These are phyloP conservation scores for Krasilnikovozyma curviuscula DNA, from an alignment of 768 basidiomycete species.

Conservation along the genomic window DNA sequence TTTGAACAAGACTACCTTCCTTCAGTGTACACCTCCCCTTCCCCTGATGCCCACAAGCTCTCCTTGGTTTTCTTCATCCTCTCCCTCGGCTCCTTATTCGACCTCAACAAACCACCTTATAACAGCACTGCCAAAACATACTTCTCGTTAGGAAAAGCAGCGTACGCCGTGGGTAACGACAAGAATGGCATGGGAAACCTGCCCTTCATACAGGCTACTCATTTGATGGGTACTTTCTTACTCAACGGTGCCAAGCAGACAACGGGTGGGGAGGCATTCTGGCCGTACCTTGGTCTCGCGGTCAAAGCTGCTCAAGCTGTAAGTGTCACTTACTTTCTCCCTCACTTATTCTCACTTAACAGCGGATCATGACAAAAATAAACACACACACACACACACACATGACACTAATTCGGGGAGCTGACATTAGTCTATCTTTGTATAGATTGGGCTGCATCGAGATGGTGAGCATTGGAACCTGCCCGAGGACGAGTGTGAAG, in stretches of 20 bases:
- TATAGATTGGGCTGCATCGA: slow-evolving; percentile 4
- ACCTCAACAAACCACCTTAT: slow-evolving; percentile 29
- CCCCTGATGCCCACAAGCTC: slow-evolving; percentile 40
- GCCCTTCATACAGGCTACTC: too few relatives aligned
- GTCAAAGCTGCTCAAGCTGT: background rate
- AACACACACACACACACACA: too few relatives aligned
- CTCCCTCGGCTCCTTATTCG: slow-evolving; percentile 46
- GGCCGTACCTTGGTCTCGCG: slow-evolving; percentile 1
- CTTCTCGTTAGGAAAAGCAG: too few relatives aligned
- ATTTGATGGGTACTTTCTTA: background rate
- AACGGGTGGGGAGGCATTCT: background rate
- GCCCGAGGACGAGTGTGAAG: slow-evolving; percentile 5
- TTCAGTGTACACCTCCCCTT: too few relatives aligned
- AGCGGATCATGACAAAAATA: too few relatives aligned
- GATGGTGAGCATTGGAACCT: slow-evolving; percentile 8
- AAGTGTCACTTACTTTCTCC: background rate
- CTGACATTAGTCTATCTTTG: too few relatives aligned
- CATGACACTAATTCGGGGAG: too few relatives aligned
- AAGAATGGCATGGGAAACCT: too few relatives aligned
- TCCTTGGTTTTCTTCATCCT: slow-evolving; percentile 48
- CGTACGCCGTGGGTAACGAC: too few relatives aligned
- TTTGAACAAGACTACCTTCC: too few relatives aligned
- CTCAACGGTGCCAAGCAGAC: background rate
- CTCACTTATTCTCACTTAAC: background rate
- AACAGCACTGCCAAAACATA: too few relatives aligned